Conservation (phyloP, 1,139 yeast genomes). For the Hansenula lynferdii region DNA sequence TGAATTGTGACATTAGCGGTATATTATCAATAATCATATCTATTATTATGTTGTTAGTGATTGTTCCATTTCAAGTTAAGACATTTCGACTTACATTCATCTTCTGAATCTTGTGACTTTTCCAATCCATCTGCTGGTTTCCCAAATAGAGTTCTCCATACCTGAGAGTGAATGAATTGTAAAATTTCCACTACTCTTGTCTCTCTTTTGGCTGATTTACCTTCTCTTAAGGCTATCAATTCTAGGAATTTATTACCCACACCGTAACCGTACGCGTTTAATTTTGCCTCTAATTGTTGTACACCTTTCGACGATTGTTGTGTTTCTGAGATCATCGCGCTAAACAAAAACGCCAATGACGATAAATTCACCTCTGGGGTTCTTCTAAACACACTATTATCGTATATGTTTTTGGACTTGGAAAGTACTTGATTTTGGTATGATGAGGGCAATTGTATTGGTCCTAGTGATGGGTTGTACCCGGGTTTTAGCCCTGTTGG, state of each 20-base stretch:
- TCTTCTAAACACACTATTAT: conserved; percentile 60
- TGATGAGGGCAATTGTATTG: conserved; percentile 22
- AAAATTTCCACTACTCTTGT: conserved; percentile 68
- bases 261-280: conserved; percentile 73
- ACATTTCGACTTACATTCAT: conserved; percentile 56
- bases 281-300: conserved; percentile 69
- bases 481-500: conserved; percentile 13
- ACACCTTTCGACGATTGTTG: conserved; percentile 64
- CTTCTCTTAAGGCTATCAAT: conserved; percentile 52
- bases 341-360: conserved; percentile 64
- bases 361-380: conserved; percentile 63
- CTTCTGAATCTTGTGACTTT: conserved; percentile 73
- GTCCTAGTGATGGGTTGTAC: conserved; percentile 23
- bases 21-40: conserved; percentile 71
- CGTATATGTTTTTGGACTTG: conserved; percentile 42
- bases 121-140: conserved; percentile 84
- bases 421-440: conserved; percentile 13
- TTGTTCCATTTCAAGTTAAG: neutral
- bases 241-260: conserved; percentile 60
- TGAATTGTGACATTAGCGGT: conserved; percentile 73
- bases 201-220: conserved; percentile 71
- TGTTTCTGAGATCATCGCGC: conserved; percentile 67
- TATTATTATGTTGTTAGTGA: conserved; percentile 1
- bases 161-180: conserved; percentile 75
- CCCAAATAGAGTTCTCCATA: conserved; percentile 84